Evolutionary conservation across 202 grass and related monocot species (phyloP).

Genomic region (Cymbopogon flexuosus): DNA sequence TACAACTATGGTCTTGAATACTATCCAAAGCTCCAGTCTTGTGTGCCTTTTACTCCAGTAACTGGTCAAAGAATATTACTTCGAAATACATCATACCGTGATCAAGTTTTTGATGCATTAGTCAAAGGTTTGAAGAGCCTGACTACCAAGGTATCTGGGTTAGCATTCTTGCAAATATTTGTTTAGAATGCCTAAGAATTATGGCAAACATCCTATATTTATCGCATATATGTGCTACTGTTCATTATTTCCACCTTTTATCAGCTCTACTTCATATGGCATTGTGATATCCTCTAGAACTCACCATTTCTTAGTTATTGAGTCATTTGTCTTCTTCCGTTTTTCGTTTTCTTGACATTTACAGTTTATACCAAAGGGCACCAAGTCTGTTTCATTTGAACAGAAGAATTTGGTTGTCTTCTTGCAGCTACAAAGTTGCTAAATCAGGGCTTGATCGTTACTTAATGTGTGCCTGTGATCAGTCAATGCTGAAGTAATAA

Average conservation of each 20-base stretch:
- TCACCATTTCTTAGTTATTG: neutral
- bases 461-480: neutral
- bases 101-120: constrained; percentile 76
- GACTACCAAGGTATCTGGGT: constrained; percentile 60
- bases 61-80: constrained; percentile 94
- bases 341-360: neutral
- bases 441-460: neutral
- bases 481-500: neutral
- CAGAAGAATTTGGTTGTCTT: neutral
- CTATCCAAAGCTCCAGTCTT: constrained; percentile 93
- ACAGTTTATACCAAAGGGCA: neutral
- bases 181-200: neutral
- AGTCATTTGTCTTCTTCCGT: neutral
- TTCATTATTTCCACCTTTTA: neutral
- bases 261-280: constrained; percentile 4
- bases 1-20: constrained; percentile 78
- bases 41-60: constrained; percentile 93
- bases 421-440: constrained; percentile 23
- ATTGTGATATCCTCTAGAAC: neutral
- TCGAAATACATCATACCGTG: constrained; percentile 54
- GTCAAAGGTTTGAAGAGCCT: constrained; percentile 76
- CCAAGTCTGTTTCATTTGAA: constrained; percentile 1
- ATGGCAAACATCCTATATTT: neutral
- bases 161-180: constrained; percentile 3
- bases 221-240: neutral